phyloP scores from a whole-genome alignment of 768 basidiomycete species.

The Podaxis mareebaensis region DNA sequence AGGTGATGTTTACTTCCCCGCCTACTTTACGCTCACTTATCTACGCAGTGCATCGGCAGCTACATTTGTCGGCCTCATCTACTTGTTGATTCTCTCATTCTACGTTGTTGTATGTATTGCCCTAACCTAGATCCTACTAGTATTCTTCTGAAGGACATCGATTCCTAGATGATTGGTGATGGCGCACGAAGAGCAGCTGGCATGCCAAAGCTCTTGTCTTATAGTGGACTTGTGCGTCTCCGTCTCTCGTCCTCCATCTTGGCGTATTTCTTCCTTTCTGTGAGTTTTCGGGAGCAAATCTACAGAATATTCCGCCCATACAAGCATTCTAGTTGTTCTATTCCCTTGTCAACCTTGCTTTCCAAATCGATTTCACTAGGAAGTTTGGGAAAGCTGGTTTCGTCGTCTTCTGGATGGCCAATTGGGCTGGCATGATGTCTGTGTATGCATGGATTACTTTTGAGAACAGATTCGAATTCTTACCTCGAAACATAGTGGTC shows the following conservation, averaged over 20 bases:
- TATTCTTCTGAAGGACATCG: neutral
- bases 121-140: neutral
- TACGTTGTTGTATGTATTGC: slow-evolving; percentile 36
- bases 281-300: slow-evolving; percentile 20
- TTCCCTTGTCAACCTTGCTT: slow-evolving; percentile 59
- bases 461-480: neutral
- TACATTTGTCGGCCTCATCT: slow-evolving; percentile 59
- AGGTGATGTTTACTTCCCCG: slow-evolving; percentile 26
- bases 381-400: slow-evolving; percentile 58
- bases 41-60: slow-evolving; percentile 50
- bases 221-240: slow-evolving; percentile 33
- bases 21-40: neutral
- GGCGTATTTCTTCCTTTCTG: slow-evolving; percentile 40
- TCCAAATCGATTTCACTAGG: slow-evolving; percentile 55
- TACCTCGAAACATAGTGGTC: slow-evolving; percentile 39
- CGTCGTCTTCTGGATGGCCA: slow-evolving; percentile 72
- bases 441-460: slow-evolving; percentile 38
- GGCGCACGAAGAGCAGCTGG: slow-evolving; percentile 41
- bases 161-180: slow-evolving; percentile 31
- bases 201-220: slow-evolving; percentile 30
- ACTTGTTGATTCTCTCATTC: slow-evolving; percentile 47
- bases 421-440: slow-evolving; percentile 61
- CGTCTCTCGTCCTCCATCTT: slow-evolving; percentile 33
- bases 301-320: no score
- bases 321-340: slow-evolving; percentile 51